phyloP scores from a whole-genome alignment of 768 basidiomycete species.

The Rhizopogon vinicolor region DNA sequence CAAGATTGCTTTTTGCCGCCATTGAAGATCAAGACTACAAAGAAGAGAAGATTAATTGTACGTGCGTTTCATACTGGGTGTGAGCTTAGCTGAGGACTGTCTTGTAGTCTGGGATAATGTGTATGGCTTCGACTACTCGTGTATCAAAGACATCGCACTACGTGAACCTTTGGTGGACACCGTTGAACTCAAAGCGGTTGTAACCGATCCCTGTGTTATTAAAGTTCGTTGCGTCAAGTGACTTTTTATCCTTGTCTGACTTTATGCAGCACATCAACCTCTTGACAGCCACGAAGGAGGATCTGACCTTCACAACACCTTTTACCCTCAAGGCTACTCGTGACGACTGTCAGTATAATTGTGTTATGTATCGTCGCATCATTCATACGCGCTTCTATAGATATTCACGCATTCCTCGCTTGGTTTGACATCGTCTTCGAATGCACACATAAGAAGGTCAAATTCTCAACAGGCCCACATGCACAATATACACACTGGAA shows the following conservation, averaged over 20 bases:
- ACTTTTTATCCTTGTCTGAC: constrained; percentile 1
- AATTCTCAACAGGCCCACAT: constrained; percentile 97
- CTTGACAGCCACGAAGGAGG: constrained; percentile 90
- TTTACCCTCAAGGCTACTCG: constrained; percentile 81
- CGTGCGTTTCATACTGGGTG: not conserved
- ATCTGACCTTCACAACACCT: constrained; percentile 78
- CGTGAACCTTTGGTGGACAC: constrained; percentile 97
- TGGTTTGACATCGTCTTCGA: constrained; percentile 99
- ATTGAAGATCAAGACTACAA: constrained; percentile 99
- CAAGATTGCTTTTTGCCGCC: constrained; percentile 88
- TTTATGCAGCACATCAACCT: constrained; percentile 78
- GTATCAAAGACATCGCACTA: constrained; percentile 98
- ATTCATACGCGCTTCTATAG: constrained; percentile 35
- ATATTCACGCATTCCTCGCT: constrained; percentile 95
- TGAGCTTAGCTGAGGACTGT: not conserved
- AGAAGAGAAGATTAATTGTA: constrained; percentile 99
- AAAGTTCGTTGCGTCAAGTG: constrained; percentile 49
- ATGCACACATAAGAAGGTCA: constrained; percentile 92
- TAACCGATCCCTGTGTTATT: constrained; percentile 86
- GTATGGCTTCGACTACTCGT: constrained; percentile 98
- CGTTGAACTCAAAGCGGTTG: constrained; percentile 95
- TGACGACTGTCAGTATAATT: constrained; percentile 75
- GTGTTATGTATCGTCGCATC: not conserved
- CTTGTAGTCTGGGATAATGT: constrained; percentile 96
- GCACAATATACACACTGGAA: constrained; percentile 97